phyloP scores from a whole-genome alignment of 371 early-diverging fungal species.

The Mucor lusitanicus region DNA sequence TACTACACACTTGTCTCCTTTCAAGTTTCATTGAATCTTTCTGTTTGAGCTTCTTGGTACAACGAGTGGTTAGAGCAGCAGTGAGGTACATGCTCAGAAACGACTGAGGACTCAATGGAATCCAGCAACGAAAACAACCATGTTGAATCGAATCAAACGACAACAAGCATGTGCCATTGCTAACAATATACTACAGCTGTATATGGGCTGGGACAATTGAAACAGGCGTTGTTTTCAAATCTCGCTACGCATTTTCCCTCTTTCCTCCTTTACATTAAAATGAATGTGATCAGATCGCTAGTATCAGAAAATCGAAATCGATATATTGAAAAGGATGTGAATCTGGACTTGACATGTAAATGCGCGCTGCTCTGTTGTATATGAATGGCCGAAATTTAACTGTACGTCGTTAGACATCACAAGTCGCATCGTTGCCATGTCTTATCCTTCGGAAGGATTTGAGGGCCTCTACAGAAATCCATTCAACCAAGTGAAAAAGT shows the following conservation, averaged over 20 bases:
- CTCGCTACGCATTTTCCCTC: conserved; percentile 1
- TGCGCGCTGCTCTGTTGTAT: background rate
- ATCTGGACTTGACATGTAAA: conserved; percentile 69
- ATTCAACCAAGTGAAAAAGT: conserved; percentile 62
- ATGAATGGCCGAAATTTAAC: background rate
- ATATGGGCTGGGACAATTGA: background rate
- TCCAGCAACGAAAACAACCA: background rate
- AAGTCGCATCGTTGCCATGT: conserved; percentile 69
- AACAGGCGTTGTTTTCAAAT: background rate
- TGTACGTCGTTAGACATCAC: conserved; percentile 56
- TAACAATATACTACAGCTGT: background rate
- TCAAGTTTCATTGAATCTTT: background rate
- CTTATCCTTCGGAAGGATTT: conserved; percentile 63
- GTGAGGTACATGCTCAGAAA: background rate
- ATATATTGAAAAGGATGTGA: conserved; percentile 48
- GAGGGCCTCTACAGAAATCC: conserved; percentile 71
- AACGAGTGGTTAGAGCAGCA: background rate
- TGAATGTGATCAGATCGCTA: conserved; percentile 35
- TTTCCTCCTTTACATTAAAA: conserved; percentile 5
- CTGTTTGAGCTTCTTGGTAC: background rate
- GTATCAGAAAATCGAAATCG: conserved; percentile 62
- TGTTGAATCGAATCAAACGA: background rate
- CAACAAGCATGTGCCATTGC: background rate
- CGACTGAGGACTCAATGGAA: background rate
- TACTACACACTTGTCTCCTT: background rate